Conservation (phyloP, 2,329 filamentous ascomycete genomes). For the Diaporthe capsici region DNA sequence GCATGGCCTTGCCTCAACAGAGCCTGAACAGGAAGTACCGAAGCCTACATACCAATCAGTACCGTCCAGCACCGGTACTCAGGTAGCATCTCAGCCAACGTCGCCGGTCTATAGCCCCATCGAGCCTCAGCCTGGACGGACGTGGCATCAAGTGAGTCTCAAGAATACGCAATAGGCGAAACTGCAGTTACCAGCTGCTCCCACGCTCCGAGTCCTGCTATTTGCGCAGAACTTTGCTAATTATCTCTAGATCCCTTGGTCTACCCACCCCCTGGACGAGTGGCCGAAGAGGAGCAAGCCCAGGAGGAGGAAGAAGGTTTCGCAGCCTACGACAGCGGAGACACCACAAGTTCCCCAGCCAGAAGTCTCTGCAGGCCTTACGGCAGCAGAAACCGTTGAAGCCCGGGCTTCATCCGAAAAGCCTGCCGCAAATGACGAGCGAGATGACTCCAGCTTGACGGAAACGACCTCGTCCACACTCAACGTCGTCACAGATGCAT, state of each 20-base stretch:
- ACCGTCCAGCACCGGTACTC: slow-evolving; percentile 3
- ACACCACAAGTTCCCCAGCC: slow-evolving; percentile 5
- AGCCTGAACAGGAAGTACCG: neutral
- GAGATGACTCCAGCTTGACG: slow-evolving; percentile 30
- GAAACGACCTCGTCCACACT: slow-evolving; percentile 30
- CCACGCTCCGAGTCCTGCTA: neutral
- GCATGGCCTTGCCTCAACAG: neutral
- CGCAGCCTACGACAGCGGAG: slow-evolving; percentile 29
- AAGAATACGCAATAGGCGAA: neutral
- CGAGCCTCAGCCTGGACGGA: slow-evolving; percentile 20
- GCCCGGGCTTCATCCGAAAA: neutral
- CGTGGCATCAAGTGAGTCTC: slow-evolving; percentile 23
- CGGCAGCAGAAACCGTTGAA: neutral
- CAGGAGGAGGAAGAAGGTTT: slow-evolving; percentile 38
- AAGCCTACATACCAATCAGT: slow-evolving; percentile 11
- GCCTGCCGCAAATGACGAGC: slow-evolving; percentile 11
- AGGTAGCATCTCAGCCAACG: slow-evolving; percentile 13
- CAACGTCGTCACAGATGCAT: slow-evolving; percentile 33
- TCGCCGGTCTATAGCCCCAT: slow-evolving; percentile 28
- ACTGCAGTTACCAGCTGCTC: neutral
- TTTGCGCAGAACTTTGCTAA: neutral
- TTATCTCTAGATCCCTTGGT: slow-evolving; percentile 33
- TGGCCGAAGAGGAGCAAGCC: slow-evolving; percentile 39
- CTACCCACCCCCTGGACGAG: slow-evolving; percentile 36
- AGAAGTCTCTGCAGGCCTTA: neutral